Percentiles rank a stretch among this genome's conserved stretches.
These are phyloP conservation scores for Penicillium vulpinum DNA, from an alignment of 2,329 filamentous ascomycete genomes.

Conservation along the genomic window DNA sequence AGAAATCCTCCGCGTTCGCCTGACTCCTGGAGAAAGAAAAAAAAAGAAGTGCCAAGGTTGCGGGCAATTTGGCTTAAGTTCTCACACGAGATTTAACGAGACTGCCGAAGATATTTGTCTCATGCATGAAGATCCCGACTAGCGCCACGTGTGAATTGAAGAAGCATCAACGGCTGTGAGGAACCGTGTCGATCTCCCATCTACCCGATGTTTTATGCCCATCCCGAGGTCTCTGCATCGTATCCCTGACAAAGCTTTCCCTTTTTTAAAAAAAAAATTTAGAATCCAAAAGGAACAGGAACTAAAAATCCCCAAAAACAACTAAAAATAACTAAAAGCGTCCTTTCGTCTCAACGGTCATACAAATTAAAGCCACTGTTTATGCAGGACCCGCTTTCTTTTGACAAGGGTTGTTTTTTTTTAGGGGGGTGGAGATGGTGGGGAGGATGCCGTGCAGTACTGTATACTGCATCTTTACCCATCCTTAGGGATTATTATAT, in stretches of 20 bases:
- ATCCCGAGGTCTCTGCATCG: constrained; percentile 7
- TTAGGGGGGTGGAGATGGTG: constrained; percentile 11
- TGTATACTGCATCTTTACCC: constrained; percentile 14
- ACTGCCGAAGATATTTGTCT: constrained; percentile 10
- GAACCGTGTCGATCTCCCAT: constrained; percentile 41
- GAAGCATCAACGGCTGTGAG: constrained; percentile 42
- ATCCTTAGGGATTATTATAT: background rate
- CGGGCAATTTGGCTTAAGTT: background rate
- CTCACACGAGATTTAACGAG: constrained; percentile 1
- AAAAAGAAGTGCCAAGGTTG: background rate
- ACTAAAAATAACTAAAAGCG: background rate
- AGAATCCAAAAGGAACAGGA: too few relatives aligned
- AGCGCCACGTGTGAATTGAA: constrained; percentile 40
- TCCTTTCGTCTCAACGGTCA: constrained; percentile 6
- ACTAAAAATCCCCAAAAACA: too few relatives aligned
- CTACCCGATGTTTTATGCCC: constrained; percentile 28
- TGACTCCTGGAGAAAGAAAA: background rate
- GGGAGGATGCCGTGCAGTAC: constrained; percentile 10
- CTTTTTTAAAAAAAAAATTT: background rate
- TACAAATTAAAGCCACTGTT: constrained; percentile 13
- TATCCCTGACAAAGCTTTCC: constrained; percentile 19
- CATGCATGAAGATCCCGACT: constrained; percentile 41
- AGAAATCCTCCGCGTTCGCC: constrained; percentile 5
- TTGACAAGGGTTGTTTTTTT: constrained; percentile 12
- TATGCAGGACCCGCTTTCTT: constrained; percentile 23